These are phyloP conservation scores for Thalassia testudinum DNA, from an alignment of 116 monocot genomes.

Conservation along the genomic window DNA sequence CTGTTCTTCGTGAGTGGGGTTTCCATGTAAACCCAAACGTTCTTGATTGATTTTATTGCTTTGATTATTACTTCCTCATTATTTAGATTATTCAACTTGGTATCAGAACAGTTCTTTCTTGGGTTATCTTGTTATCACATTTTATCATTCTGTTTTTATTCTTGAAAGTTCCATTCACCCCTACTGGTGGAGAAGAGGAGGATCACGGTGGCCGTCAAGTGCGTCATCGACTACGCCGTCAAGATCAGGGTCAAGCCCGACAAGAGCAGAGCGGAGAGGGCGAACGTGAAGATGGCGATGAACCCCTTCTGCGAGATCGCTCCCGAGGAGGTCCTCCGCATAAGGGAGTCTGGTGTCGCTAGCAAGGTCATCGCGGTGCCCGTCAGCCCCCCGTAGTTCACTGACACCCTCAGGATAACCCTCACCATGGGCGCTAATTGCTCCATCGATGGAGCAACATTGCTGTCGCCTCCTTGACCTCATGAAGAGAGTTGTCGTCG, in stretches of 20 bases:
- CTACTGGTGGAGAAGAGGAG: conserved; percentile 50
- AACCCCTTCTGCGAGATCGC: conserved; percentile 93
- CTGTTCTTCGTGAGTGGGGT: too few species aligned
- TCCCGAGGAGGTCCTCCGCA: conserved; percentile 61
- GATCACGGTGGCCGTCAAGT: conserved; percentile 84
- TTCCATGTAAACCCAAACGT: too few species aligned
- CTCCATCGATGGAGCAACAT: conserved; percentile 52
- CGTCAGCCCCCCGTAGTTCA: conserved; percentile 54
- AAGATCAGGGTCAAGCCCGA: conserved; percentile 76
- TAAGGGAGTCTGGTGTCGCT: conserved; percentile 52
- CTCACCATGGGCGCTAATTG: conserved; percentile 87
- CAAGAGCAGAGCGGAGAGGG: conserved; percentile 71
- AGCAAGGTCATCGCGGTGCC: conserved; percentile 71
- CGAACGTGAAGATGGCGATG: conserved; percentile 91
- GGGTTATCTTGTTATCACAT: too few species aligned
- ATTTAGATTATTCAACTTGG: too few species aligned
- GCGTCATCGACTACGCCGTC: conserved; percentile 87
- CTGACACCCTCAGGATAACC: conserved; percentile 63
- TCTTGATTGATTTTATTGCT: too few species aligned
- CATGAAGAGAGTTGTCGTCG: too few species aligned
- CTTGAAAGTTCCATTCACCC: too few species aligned
- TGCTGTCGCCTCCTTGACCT: conserved; percentile 11
- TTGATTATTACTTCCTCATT: too few species aligned
- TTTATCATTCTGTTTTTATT: too few species aligned
- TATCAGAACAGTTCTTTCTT: too few species aligned